phyloP scores from a whole-genome alignment of 768 basidiomycete genomes.

The Termitomyces sp. region DNA sequence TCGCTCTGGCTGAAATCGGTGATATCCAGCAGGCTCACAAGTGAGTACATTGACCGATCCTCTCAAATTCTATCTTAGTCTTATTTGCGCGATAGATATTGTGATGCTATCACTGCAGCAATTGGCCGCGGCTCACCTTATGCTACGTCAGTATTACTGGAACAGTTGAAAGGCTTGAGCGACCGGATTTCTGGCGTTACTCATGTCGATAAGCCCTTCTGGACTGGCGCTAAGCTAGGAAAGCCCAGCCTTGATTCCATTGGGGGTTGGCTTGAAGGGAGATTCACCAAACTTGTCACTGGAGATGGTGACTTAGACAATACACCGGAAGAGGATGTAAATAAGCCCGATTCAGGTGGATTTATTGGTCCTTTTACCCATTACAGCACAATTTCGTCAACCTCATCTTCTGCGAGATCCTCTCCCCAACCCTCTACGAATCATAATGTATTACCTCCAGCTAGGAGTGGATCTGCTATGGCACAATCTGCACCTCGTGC shows the following conservation, averaged over 20 bases:
- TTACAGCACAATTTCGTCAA: constrained; percentile 87
- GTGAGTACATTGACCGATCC: constrained; percentile 31
- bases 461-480: constrained; percentile 67
- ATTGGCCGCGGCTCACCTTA: constrained; percentile 60
- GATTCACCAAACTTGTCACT: constrained; percentile 91
- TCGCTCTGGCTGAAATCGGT: constrained; percentile 74
- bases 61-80: not conserved
- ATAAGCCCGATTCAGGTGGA: constrained; percentile 31
- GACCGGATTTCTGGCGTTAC: constrained; percentile 74
- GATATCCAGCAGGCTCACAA: constrained; percentile 70
- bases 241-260: constrained; percentile 92
- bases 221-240: constrained; percentile 81
- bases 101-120: constrained; percentile 77
- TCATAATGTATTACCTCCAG: constrained; percentile 37
- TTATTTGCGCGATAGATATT: constrained; percentile 56
- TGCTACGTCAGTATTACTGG: constrained; percentile 58
- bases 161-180: constrained; percentile 71
- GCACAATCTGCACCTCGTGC: constrained; percentile 43
- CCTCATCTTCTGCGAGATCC: constrained; percentile 65
- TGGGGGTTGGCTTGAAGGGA: constrained; percentile 87
- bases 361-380: constrained; percentile 85
- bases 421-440: constrained; percentile 65
- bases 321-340: constrained; percentile 28
- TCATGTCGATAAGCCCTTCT: constrained; percentile 74
- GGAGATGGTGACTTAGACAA: constrained; percentile 70